phyloP scores from a whole-genome alignment of 805 yeast genomes.

The Yarrowia bubula region DNA sequence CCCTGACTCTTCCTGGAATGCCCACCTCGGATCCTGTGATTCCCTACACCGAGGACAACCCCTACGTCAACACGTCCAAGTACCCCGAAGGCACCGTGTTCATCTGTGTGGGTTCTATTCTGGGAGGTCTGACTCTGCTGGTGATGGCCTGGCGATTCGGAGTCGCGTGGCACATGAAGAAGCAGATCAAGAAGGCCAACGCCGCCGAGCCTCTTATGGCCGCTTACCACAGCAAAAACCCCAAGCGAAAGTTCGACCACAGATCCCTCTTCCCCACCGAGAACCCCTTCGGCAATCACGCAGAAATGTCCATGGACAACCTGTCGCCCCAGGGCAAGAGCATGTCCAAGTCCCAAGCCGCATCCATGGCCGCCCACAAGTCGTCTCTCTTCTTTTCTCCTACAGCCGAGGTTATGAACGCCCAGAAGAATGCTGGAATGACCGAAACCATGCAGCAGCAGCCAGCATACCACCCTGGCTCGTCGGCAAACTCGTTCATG shows the following conservation, averaged over 20 bases:
- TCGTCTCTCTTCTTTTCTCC: slow-evolving; percentile 66
- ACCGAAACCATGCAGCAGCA: slow-evolving; percentile 1
- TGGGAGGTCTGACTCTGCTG: slow-evolving; percentile 56
- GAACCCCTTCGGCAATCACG: slow-evolving; percentile 28
- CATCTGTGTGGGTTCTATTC: slow-evolving; percentile 72
- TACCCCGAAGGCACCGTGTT: slow-evolving; percentile 77
- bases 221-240: slow-evolving; percentile 1
- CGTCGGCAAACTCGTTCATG: slow-evolving; percentile 23
- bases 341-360: slow-evolving; percentile 24
- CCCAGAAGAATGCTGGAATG: slow-evolving; percentile 34
- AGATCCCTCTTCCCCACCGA: slow-evolving; percentile 7
- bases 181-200: slow-evolving; percentile 50
- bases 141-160: slow-evolving; percentile 54
- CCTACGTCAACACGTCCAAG: slow-evolving; percentile 53
- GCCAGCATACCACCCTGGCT: background rate
- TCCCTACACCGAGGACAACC: slow-evolving; percentile 47
- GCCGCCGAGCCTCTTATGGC: slow-evolving; percentile 29
- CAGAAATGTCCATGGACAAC: slow-evolving; percentile 15
- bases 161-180: slow-evolving; percentile 48
- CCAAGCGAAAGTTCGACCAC: slow-evolving; percentile 15
- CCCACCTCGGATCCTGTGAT: slow-evolving; percentile 7
- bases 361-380: slow-evolving; percentile 28
- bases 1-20: background rate
- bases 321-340: slow-evolving; percentile 24
- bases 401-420: slow-evolving; percentile 67